Conservation (phyloP, 768 basidiomycete species). For the Psilocybe subaeruginosa region DNA sequence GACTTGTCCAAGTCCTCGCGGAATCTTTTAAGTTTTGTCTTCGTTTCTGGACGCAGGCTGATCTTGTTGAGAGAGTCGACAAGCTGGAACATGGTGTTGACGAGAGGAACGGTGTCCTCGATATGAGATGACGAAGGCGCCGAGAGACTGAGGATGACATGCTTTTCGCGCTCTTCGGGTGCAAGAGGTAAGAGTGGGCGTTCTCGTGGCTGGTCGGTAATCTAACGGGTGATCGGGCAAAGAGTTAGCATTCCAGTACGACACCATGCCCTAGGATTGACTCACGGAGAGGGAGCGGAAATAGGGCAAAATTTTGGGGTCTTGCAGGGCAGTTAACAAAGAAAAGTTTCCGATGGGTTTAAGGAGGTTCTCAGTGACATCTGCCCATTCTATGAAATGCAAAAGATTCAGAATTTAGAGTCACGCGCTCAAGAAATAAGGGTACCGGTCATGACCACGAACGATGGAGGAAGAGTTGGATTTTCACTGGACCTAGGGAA, state of each 20-base stretch:
- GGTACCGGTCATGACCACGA: constrained; percentile 78
- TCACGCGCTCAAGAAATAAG: constrained; percentile 5
- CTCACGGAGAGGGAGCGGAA: constrained; percentile 86
- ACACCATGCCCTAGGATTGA: constrained; percentile 16
- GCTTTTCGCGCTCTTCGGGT: constrained; percentile 62
- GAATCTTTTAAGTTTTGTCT: constrained; percentile 70
- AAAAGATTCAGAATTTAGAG: background rate
- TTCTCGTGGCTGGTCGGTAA: constrained; percentile 84
- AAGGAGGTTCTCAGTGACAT: constrained; percentile 79
- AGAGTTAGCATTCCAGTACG: constrained; percentile 3
- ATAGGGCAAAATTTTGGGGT: constrained; percentile 68
- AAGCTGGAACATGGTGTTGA: constrained; percentile 73
- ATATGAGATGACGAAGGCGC: constrained; percentile 54
- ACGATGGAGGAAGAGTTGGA: constrained; percentile 55
- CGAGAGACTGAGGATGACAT: constrained; percentile 69
- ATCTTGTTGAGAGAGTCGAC: constrained; percentile 67
- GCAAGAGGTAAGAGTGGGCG: constrained; percentile 61
- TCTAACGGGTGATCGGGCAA: constrained; percentile 33
- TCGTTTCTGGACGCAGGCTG: constrained; percentile 80
- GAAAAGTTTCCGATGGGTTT: constrained; percentile 53
- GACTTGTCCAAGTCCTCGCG: constrained; percentile 73
- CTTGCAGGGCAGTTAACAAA: constrained; percentile 59
- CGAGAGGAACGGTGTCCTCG: constrained; percentile 56
- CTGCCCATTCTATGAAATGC: constrained; percentile 69
- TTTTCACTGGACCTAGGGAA: constrained; percentile 82